Evolutionary conservation across 305 asterid species (phyloP), one percentile per base, ranked within the genome.

Genomic region (Plantago coronopus): DNA sequence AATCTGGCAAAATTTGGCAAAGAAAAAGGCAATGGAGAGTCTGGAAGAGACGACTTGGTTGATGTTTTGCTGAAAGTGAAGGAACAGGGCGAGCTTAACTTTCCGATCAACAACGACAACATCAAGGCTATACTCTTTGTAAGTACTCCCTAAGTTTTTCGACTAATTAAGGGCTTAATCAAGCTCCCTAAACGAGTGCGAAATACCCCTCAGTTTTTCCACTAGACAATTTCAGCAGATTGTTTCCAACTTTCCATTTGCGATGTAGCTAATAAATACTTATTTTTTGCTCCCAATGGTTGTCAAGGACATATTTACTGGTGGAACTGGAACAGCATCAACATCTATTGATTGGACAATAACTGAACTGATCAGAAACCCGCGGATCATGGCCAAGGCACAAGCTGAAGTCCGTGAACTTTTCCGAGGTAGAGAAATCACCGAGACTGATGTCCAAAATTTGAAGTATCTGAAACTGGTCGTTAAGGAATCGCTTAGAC

Each of bases 61-160:
- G 58, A 53, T 11, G 58, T 53, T 53, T 6, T 53, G 38, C 17
- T 53, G 14, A 53, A 19, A 53, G 58, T 53, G 23, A 53, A 53
- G 58, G 58, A 53, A 53, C 20, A 53, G 19, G 58, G 20, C 17
- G 58, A 5, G 31, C 58, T 53, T 18, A 23, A 53, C 15, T 23
- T 53, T 25, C 10, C 58, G 2, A 25, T 53, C 40, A 13, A 25
- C 38, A 53, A 53, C 14, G 58, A 53, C 58, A 53, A 53, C 58
- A 53, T 53, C 42, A 53, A 53, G 25, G 58, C 58, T 15, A 53
- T 53, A 17, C 58, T 53, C 31, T 53, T 53, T 53, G 58, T 53
- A 18, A 53, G 58, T 53, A 13, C 5, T n/a, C 57, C 17, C 14
- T 51, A 8, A 27, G 7, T 18, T 51, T 51, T 14, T 51, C n/a